Conservation (phyloP, 805 yeast genomes). For the Isabelozyma gotoi region DNA sequence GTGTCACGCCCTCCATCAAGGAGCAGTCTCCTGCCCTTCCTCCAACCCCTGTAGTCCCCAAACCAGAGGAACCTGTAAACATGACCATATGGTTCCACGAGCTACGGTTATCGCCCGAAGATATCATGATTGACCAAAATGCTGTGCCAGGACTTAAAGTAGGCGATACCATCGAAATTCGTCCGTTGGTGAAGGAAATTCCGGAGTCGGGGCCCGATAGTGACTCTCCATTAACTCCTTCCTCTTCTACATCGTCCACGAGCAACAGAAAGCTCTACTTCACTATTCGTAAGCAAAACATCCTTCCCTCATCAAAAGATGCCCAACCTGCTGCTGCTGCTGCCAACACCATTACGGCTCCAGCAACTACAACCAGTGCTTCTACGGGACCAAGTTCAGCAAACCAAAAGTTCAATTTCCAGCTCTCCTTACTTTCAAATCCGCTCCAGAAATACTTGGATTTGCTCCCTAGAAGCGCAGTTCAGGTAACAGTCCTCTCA, state of each 20-base stretch:
- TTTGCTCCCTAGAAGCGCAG: slow-evolving; percentile 65
- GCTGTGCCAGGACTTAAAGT: slow-evolving; percentile 60
- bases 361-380: slow-evolving; percentile 4
- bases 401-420: slow-evolving; percentile 26
- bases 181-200: slow-evolving; percentile 31
- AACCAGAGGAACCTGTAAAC: slow-evolving; percentile 31
- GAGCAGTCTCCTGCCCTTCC: not conserved
- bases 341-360: not conserved
- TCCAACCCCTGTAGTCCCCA: not conserved
- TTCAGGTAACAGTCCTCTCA: slow-evolving; percentile 50
- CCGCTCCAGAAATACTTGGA: slow-evolving; percentile 61
- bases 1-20: not conserved
- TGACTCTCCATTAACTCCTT: not conserved
- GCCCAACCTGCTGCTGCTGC: too few species aligned
- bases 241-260: not conserved
- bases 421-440: slow-evolving; percentile 58
- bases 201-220: not conserved
- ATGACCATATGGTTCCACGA: slow-evolving; percentile 70
- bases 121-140: slow-evolving; percentile 61
- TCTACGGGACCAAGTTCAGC: too few species aligned
- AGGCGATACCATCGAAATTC: slow-evolving; percentile 78
- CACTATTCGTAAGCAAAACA: slow-evolving; percentile 31
- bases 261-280: slow-evolving; percentile 39
- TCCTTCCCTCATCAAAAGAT: slow-evolving; percentile 21
- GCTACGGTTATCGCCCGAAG: slow-evolving; percentile 51